Evolutionary conservation across 2,329 filamentous ascomycete genomes (phyloP).

Genomic region (Colletotrichum kahawae): DNA sequence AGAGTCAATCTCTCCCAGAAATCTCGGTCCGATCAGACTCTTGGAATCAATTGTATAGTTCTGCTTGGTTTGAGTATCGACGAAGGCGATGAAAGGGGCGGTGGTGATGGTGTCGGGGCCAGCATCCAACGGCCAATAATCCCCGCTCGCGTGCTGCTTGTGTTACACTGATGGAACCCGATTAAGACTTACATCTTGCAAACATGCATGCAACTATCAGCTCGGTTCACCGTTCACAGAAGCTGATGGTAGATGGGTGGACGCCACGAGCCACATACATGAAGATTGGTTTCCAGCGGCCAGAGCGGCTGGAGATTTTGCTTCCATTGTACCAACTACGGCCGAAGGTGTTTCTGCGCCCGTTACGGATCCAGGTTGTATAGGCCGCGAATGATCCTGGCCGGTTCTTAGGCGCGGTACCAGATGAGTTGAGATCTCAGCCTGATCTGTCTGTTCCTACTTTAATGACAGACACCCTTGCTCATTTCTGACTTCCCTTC

Average conservation of each 20-base stretch:
- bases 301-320: neutral
- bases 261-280: neutral
- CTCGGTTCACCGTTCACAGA: neutral
- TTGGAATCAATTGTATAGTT: neutral
- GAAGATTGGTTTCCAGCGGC: neutral
- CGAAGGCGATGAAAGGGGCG: neutral
- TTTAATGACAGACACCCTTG: neutral
- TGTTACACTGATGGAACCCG: neutral
- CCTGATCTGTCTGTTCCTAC: neutral
- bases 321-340: neutral
- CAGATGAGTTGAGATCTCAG: neutral
- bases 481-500: neutral
- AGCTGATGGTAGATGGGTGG: neutral
- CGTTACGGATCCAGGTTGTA: neutral
- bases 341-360: neutral
- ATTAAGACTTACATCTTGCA: neutral
- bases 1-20: neutral
- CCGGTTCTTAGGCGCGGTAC: neutral
- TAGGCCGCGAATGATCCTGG: neutral
- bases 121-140: neutral
- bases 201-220: neutral
- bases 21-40: neutral
- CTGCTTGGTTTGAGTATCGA: neutral
- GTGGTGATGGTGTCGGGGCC: neutral
- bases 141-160: conserved; percentile 35